Conservation (phyloP, 2,329 filamentous ascomycete species). For the Epichloe gansuensis region DNA sequence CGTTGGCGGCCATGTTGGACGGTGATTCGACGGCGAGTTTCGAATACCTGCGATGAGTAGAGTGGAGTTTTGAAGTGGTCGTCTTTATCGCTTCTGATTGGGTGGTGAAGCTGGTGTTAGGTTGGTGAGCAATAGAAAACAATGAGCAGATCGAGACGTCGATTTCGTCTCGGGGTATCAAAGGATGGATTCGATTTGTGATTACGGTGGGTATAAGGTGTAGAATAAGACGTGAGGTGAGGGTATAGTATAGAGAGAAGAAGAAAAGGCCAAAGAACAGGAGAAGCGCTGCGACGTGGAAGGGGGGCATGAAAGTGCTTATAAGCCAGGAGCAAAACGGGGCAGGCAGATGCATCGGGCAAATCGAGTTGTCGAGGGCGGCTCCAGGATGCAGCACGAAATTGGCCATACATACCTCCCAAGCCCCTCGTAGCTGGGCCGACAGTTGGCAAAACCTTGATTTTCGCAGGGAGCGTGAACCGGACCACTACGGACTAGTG, state of each 20-base stretch:
- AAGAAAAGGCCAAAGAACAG: conserved; percentile 3
- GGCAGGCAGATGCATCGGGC: neutral
- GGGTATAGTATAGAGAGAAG: conserved; percentile 6
- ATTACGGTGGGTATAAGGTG: conserved; percentile 11
- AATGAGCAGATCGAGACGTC: neutral
- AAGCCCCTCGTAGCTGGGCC: neutral
- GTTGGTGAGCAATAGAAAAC: neutral
- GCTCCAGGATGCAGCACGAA: neutral
- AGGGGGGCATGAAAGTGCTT: conserved; percentile 1
- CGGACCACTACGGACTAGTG: conserved; percentile 15
- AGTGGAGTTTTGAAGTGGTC: neutral
- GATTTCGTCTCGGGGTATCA: conserved; percentile 16
- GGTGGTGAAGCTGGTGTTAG: neutral
- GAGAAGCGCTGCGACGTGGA: neutral
- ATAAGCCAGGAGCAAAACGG: neutral
- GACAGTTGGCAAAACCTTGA: conserved; percentile 9
- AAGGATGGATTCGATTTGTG: conserved; percentile 11
- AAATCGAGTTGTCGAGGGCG: neutral
- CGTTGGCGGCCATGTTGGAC: conserved; percentile 28
- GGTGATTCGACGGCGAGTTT: neutral
- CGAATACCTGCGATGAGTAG: neutral
- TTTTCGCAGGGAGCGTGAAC: conserved; percentile 7
- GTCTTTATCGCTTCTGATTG: neutral
- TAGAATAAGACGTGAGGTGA: conserved; percentile 4
- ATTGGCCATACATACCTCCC: neutral